Evolutionary conservation across 2,329 filamentous ascomycete genomes (phyloP), one percentile per base, ranked within the genome.

Genomic region (Zasmidium angulare): DNA sequence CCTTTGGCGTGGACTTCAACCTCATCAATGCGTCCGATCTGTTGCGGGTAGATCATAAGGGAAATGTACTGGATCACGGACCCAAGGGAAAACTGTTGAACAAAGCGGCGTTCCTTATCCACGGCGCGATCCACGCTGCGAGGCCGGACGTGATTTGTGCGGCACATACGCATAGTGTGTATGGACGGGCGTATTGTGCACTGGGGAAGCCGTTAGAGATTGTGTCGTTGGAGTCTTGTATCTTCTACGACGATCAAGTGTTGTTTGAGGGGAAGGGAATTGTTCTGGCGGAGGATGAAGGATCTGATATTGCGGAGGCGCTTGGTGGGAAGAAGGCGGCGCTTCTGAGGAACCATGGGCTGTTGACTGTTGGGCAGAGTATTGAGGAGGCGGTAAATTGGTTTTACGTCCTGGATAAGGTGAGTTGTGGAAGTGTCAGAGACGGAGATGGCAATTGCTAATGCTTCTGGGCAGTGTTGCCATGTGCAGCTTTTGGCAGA

Each of bases 401-500:
- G 49, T 43, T 50, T 51, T 1, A 52, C 51, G 2, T 74, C 71
- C 56, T 72, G 36, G 36, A 43, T 43, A 43, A 43, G 36, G 36
- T 43, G 36, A 17, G 36, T 19, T 17, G 7, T 43, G 29, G 14
- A 36, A 36, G n/a, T n/a, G n/a, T n/a, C n/a, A n/a, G n/a, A n/a
- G n/a, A n/a, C n/a, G n/a, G n/a, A n/a, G n/a, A n/a, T n/a, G n/a
- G n/a, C n/a, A n/a, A n/a, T n/a, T 3, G 77, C 76, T 2, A 75
- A 70, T 75, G 26, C 26, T 6, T 4, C 11, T 19, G 65, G 36
- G 4, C 36, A 72, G 46, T 69, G 66, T 40, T 75, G 73, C 56
- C 69, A 75, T 29, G 63, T 67, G 6, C 74, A 77, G 56, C 51
- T 77, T 21, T 58, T 84, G 12, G 83, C 82, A 1, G 84, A 85